These are phyloP conservation scores for Exophiala calicioides DNA, from an alignment of 2,329 filamentous ascomycete genomes.

Conservation along the genomic window DNA sequence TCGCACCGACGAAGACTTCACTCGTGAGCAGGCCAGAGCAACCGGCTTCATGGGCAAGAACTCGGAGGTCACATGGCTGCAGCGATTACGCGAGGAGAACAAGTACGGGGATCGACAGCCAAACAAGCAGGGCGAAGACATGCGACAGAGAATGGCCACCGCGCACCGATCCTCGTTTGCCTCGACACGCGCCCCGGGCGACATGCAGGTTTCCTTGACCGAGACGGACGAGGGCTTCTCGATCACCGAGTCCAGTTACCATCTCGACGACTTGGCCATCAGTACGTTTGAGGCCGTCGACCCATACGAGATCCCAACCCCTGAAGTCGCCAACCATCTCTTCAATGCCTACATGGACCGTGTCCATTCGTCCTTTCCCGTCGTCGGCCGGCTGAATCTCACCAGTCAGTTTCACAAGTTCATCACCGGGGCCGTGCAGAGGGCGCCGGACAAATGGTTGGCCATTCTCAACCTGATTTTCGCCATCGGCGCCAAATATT, in stretches of 20 bases:
- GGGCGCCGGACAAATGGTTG: constrained; percentile 45
- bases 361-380: constrained; percentile 47
- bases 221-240: constrained; percentile 35
- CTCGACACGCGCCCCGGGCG: constrained; percentile 29
- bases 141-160: constrained; percentile 9
- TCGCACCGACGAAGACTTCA: constrained; percentile 48
- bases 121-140: constrained; percentile 12
- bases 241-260: constrained; percentile 38
- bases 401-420: constrained; percentile 43
- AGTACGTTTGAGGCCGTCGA: constrained; percentile 44
- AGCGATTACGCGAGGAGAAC: constrained; percentile 43
- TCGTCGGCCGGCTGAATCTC: constrained; percentile 46
- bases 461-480: constrained; percentile 51
- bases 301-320: constrained; percentile 44
- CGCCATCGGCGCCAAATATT: constrained; percentile 46
- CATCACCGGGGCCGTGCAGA: constrained; percentile 26
- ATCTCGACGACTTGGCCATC: constrained; percentile 48
- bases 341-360: constrained; percentile 46
- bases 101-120: constrained; percentile 34
- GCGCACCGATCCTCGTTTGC: constrained; percentile 21
- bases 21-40: constrained; percentile 39
- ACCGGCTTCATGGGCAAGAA: constrained; percentile 50
- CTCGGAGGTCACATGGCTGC: constrained; percentile 50
- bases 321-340: constrained; percentile 42
- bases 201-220: constrained; percentile 31